Base-by-base conservation (phyloP, 176 grass and related monocot genomes). In the Rhipidocladum racemiflorum region DNA sequence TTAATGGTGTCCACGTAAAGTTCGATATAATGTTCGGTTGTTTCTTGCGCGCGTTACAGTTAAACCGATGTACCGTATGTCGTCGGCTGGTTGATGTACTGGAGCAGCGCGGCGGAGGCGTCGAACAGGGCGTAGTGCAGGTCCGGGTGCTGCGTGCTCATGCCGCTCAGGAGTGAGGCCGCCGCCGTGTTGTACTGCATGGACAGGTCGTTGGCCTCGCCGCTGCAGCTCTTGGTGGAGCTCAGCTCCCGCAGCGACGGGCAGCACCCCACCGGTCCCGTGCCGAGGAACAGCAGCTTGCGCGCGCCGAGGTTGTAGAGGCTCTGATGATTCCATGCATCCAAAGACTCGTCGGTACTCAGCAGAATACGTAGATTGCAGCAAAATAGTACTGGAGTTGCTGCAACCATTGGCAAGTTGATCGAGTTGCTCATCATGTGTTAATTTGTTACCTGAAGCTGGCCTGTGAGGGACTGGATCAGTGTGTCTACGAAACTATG, bases 261-360 rank as follows among this genome's bases (percentile, higher is more conserved):
- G 74, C 83, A 84, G 60, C 94, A 97, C 0, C 95, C 95, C 3
- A 97, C 72, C 3, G 95, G 92, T 0, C 95, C 95, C 6, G 69
- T 81, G 23, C 95, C 95, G 17, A 97, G 59, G 86, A 94, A 87
- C 40, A 87, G 21, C 16, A 94, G 32, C 87, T 84, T 91, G 15
- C 95, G 95, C 0, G 92, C 95, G 5, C 95, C 92, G 5, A 94
- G 80, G 18, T 84, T 70, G 83, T 97, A 94, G 4, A 97, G 76
- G 0, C 56, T 90, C 90, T 92, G 90, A 69, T 6, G 1, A 20
- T 10, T n/a, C 32, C 62, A 65, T 36, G 7, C 32, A 38, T 38
- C 7, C 27, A 16, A 15, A 20, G 15, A 50, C 0, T 20, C 50
- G 50, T 53, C 56, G 25, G 56, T 11, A 10, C n/a, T 24, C 54